Evolutionary conservation across 495 filamentous ascomycete species (phyloP), one percentile per base, ranked within the genome.

Genomic region (Oleoguttula mirabilis): DNA sequence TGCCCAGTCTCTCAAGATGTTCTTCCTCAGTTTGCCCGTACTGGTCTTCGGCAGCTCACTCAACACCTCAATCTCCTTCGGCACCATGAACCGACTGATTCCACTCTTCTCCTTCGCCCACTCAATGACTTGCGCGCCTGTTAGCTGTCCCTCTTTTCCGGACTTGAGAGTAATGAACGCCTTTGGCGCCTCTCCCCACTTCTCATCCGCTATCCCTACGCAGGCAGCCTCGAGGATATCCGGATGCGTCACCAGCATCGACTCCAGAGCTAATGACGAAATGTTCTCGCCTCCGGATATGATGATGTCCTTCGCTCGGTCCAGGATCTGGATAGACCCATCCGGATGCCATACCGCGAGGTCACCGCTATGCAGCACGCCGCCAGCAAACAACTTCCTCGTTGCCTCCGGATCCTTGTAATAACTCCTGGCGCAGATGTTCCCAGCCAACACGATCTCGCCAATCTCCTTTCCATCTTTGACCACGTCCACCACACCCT

Each of bases 201-300:
- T 85, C 16, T 75, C 77, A 56, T 98, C 90, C 1, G 81, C 66
- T 0, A 96, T 78, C n/a, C 83, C 79, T 10, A 96, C 83, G 6
- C 93, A 85, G 21, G 82, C 90, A 2, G 80, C 87, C 62, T 98
- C 90, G 21, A 98, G 71, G 22, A 98, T 76, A 48, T 80, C 75
- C 0, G 88, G 84, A 55, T 98, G 92, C 38, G 78, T 80, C 20
- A 77, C 82, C n/a, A 98, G 73, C 82, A 93, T 85, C 41, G 76
- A 72, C 64, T 98, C 90, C 4, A 98, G 74, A 0, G 88, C 84
- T 8, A 98, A 80, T 1, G 83, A 90, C 8, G 84, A 93, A 41
- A 98, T 96, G 56, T 98, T 98, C 59, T 98, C 90, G 41, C 90
- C 90, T 35, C 90, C 90, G 48, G 85, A 93, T 46, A 98, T 98